A percentile compares a stretch with the other conserved stretches of the same genome.
Conservation (phyloP, 2,329 filamentous ascomycete genomes). For the Fusarium temperatum region DNA sequence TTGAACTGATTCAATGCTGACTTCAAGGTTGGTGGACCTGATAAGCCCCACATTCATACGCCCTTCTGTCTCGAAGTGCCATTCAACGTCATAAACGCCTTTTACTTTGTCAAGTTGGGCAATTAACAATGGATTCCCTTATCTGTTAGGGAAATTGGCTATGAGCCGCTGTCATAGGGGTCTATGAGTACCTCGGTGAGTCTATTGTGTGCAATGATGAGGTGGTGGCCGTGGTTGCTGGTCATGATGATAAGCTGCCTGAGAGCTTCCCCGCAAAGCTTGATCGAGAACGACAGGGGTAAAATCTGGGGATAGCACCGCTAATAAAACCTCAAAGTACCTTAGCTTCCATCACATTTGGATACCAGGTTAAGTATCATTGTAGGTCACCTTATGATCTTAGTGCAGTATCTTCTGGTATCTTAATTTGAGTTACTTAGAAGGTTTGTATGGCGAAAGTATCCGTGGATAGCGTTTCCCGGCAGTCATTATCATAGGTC, state of each 20-base stretch:
- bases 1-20: neutral
- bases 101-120: neutral
- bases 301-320: slow-evolving; percentile 8
- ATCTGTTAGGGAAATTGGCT: neutral
- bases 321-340: neutral
- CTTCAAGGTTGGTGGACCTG: neutral
- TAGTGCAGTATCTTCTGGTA: neutral
- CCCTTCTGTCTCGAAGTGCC: neutral
- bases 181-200: neutral
- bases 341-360: neutral
- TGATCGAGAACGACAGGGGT: slow-evolving; percentile 9
- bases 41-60: neutral
- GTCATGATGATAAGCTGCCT: neutral
- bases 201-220: neutral
- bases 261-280: slow-evolving; percentile 19
- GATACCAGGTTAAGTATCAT: neutral
- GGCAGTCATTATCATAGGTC: neutral
- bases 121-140: neutral
- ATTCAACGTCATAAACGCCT: neutral
- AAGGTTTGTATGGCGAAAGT: neutral
- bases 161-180: neutral
- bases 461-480: neutral
- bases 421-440: neutral
- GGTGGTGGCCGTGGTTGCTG: neutral
- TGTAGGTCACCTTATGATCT: neutral